Conservation (phyloP, 148 eudicot species). For the Rhododendron molle region DNA sequence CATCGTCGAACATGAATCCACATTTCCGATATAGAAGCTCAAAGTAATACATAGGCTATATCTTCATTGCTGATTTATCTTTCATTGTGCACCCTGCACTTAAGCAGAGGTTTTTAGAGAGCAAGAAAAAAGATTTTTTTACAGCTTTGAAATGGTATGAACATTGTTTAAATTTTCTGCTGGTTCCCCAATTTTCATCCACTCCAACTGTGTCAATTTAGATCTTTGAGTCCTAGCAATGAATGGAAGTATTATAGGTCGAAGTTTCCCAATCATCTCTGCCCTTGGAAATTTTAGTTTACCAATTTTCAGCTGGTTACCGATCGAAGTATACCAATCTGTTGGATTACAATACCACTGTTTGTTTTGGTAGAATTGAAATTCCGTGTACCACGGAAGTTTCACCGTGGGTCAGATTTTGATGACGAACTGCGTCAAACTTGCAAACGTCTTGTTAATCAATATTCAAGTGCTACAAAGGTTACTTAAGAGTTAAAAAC, state of each 20-base stretch:
- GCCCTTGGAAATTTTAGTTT: neutral
- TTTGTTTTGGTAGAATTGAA: neutral
- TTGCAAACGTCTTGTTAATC: neutral
- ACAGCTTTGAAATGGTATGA: neutral
- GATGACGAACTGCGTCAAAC: neutral
- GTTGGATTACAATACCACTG: neutral
- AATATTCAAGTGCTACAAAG: too few relatives aligned
- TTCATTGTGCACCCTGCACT: slow-evolving; percentile 3
- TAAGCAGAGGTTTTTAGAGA: slow-evolving; percentile 6
- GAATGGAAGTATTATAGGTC: neutral
- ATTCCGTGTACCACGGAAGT: neutral
- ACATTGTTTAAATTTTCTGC: neutral
- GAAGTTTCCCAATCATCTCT: neutral
- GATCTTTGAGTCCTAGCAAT: neutral
- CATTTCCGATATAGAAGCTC: neutral
- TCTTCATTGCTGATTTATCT: neutral
- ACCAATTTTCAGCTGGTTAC: neutral
- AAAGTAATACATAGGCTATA: neutral
- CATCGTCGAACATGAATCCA: neutral
- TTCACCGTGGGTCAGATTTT: neutral
- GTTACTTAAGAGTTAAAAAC: too few relatives aligned
- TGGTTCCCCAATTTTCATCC: neutral
- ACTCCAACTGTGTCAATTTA: neutral
- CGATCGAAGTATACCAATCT: neutral
- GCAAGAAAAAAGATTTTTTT: neutral